These are phyloP conservation scores for Phylloporus sp. DNA, from an alignment of 768 basidiomycete species.

Conservation along the genomic window DNA sequence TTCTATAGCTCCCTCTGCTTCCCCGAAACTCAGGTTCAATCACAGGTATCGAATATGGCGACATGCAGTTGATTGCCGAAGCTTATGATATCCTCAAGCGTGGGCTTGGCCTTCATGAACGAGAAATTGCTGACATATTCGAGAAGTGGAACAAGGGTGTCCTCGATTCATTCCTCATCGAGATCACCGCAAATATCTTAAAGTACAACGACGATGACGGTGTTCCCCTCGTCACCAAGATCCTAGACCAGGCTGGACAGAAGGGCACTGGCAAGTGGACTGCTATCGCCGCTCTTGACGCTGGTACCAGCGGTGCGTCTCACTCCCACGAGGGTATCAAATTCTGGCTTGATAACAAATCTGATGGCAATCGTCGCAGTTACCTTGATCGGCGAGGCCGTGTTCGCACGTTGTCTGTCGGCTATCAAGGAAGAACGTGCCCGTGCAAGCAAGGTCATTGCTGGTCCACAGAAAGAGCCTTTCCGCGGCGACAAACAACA, in stretches of 20 bases:
- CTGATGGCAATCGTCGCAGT: constrained; percentile 45
- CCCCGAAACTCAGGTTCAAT: constrained; percentile 4
- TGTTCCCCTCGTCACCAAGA: constrained; percentile 84
- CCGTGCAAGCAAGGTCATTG: constrained; percentile 86
- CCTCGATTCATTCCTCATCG: constrained; percentile 98
- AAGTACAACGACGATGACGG: constrained; percentile 97
- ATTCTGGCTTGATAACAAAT: constrained; percentile 6
- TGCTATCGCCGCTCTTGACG: constrained; percentile 92
- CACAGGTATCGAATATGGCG: constrained; percentile 96
- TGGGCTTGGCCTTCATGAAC: constrained; percentile 79
- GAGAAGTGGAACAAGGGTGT: constrained; percentile 96
- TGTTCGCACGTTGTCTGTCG: constrained; percentile 97
- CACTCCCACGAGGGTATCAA: constrained; percentile 3
- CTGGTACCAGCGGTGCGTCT: constrained; percentile 72
- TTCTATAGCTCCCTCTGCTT: background rate
- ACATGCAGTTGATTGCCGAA: constrained; percentile 99
- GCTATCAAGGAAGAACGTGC: constrained; percentile 94
- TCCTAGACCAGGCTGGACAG: constrained; percentile 94
- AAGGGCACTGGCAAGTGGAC: constrained; percentile 99
- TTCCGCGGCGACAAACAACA: constrained; percentile 98
- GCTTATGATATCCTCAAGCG: constrained; percentile 98
- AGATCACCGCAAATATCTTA: constrained; percentile 96
- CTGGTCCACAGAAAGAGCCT: constrained; percentile 85
- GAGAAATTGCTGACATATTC: constrained; percentile 94
- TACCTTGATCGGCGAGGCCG: constrained; percentile 98